Percentiles rank a stretch among this genome's conserved stretches.
Conservation (phyloP, 805 yeast species). For the Starmerella bombicola region DNA sequence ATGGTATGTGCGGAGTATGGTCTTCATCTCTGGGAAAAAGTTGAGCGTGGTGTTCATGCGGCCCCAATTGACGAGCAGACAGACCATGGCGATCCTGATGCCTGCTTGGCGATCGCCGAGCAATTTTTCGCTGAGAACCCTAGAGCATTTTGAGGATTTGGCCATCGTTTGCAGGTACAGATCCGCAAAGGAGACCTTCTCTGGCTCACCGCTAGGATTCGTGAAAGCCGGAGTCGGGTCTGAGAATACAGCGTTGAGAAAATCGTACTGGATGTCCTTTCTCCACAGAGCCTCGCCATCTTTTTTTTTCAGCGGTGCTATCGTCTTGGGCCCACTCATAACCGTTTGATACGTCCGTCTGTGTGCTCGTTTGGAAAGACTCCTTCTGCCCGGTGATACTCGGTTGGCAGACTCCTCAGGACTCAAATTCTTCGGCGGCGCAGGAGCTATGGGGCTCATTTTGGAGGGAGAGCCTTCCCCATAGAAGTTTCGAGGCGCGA, state of each 20-base stretch:
- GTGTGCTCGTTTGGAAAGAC: constrained; percentile 16
- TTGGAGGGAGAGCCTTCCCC: not conserved
- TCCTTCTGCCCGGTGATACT: not conserved
- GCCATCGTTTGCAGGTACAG: constrained; percentile 71
- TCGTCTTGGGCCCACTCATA: constrained; percentile 27
- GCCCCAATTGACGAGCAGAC: constrained; percentile 81
- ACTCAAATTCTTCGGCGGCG: not conserved
- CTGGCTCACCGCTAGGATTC: constrained; percentile 11
- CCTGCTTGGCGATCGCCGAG: constrained; percentile 50
- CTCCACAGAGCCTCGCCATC: constrained; percentile 93
- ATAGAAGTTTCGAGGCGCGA: not conserved
- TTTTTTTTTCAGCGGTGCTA: constrained; percentile 51
- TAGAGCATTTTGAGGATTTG: constrained; percentile 70
- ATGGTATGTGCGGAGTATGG: constrained; percentile 84
- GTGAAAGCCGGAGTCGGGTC: constrained; percentile 57
- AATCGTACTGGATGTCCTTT: constrained; percentile 73
- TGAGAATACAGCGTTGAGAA: constrained; percentile 50
- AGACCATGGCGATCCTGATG: constrained; percentile 63
- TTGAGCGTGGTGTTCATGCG: constrained; percentile 90
- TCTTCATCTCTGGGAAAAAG: constrained; percentile 87
- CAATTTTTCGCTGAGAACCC: constrained; percentile 66
- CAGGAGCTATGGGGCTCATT: not conserved
- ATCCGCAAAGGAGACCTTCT: constrained; percentile 59
- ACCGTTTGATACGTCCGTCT: constrained; percentile 22
- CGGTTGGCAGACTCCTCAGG: not conserved